Base-by-base conservation (phyloP, 345 rosid genomes). In the Isatis tinctoria region DNA sequence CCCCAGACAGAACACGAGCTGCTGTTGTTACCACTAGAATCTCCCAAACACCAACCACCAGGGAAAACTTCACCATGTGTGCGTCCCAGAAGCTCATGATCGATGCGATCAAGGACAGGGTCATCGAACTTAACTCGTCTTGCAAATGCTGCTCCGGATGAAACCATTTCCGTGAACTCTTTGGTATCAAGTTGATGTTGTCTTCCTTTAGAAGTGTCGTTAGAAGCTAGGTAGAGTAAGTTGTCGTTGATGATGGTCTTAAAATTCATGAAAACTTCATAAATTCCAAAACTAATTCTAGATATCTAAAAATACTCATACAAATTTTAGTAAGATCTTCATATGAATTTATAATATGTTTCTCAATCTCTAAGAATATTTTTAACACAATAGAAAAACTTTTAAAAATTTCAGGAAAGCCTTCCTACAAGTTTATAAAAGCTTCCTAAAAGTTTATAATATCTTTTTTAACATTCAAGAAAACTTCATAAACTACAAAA, bases 21-120 rank as follows among this genome's bases (percentile, higher is more conserved):
- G 28, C 62, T 66, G 69, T 77, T 72, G 20, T 86, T 86, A 24
- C 72, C 73, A 33, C 72, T 72, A 33, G 84, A 73, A 20, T 85
- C 87, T 45, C 88, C 98, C 63, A 95, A 73, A 85, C 99, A 92
- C 99, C 99, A 95, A 43, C 99, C 97, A 54, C 99, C 99, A 22
- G 91, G 89, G 30, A 86, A 87, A 59, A 85, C 84, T 81, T 77
- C 77, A 58, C 82, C 88, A 2, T 80, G 76, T 37, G n/a, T 73
- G 66, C 94, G 88, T 43, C 79, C 81, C 67, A 95, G 74, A 80
- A 95, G 82, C 69, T 88, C 92, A 62, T 32, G 77, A 71, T 95
- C 99, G 22, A 95, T 88, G 27, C 80, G 86, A 36, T 88, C 97
- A 66, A 92, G 97, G 20, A 85, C 77, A 2, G 85, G 76, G 67